phyloP scores from a whole-genome alignment of 2,329 filamentous ascomycete genomes.

The Emmonsia crescens region DNA sequence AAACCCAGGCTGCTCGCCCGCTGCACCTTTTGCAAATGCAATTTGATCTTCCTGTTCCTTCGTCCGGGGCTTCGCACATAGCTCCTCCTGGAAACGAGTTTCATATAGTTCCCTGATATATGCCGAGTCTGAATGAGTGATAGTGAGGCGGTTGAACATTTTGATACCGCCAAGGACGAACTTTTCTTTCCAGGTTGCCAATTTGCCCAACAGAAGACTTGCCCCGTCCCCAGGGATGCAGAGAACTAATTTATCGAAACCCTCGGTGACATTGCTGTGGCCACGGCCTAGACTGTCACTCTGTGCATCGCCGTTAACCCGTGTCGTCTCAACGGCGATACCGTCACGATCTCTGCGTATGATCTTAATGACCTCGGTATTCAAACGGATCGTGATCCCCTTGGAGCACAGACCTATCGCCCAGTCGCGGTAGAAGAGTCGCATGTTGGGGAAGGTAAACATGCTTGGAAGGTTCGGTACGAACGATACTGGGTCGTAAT shows the following conservation, averaged over 20 bases:
- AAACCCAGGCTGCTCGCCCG: conserved; percentile 35
- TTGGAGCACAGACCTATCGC: conserved; percentile 39
- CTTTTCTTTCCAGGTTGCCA: conserved; percentile 50
- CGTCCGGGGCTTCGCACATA: conserved; percentile 37
- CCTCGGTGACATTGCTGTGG: conserved; percentile 35
- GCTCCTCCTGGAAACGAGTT: conserved; percentile 40
- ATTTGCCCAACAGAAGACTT: conserved; percentile 42
- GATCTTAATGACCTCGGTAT: conserved; percentile 42
- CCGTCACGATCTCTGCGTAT: conserved; percentile 41
- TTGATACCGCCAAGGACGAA: conserved; percentile 60
- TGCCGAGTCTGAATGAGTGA: conserved; percentile 47
- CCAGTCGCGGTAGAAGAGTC: conserved; percentile 48
- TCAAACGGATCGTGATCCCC: conserved; percentile 47
- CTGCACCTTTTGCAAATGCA: conserved; percentile 36
- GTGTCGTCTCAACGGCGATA: conserved; percentile 34
- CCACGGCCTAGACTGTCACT: conserved; percentile 22
- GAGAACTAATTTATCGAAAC: conserved; percentile 50
- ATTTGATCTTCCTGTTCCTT: conserved; percentile 37
- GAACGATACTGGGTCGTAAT: conserved; percentile 46
- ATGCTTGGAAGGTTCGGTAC: conserved; percentile 45
- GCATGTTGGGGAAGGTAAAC: conserved; percentile 52
- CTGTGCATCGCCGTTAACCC: conserved; percentile 10
- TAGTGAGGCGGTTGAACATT: conserved; percentile 52
- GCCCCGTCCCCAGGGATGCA: conserved; percentile 46
- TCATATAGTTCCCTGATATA: conserved; percentile 52